Percentiles rank a stretch among this genome's conserved stretches.
phyloP scores from a whole-genome alignment of 1,139 yeast species.

The Zhuliangozyma parablackwelliae region DNA sequence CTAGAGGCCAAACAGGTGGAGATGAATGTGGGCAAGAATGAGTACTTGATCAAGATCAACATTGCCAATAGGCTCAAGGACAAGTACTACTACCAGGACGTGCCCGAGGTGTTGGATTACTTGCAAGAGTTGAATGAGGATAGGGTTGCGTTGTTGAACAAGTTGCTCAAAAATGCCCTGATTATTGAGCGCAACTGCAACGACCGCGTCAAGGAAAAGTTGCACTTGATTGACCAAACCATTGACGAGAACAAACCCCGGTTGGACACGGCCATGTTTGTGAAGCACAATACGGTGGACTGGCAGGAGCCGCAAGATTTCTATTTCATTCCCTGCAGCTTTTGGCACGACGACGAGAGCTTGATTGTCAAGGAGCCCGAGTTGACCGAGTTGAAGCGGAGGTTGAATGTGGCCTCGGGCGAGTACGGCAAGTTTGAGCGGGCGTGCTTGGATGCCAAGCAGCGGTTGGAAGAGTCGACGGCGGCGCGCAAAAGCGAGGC shows the following conservation, averaged over 20 bases:
- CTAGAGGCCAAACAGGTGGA: conserved; percentile 62
- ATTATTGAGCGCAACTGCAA: conserved; percentile 57
- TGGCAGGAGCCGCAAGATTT: conserved; percentile 91
- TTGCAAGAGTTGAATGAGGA: conserved; percentile 82
- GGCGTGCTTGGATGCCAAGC: conserved; percentile 44
- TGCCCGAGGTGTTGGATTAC: conserved; percentile 86
- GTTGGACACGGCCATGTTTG: conserved; percentile 85
- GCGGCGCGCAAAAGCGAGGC: conserved; percentile 29
- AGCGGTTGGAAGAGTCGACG: conserved; percentile 47
- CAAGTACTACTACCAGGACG: conserved; percentile 87
- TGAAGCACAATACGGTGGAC: conserved; percentile 69
- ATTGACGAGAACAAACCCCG: conserved; percentile 69
- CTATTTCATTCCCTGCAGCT: conserved; percentile 79
- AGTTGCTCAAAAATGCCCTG: conserved; percentile 61
- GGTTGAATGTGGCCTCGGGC: conserved; percentile 47
- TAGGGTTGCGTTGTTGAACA: conserved; percentile 68
- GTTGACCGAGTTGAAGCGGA: conserved; percentile 58
- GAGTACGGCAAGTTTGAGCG: conserved; percentile 43
- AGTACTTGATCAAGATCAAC: conserved; percentile 73
- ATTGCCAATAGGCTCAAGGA: conserved; percentile 89
- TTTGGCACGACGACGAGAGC: conserved; percentile 95
- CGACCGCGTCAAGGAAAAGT: conserved; percentile 48
- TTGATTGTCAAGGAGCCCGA: conserved; percentile 64
- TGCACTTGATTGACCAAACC: conserved; percentile 52
- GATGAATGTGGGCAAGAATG: conserved; percentile 85